A percentile compares a stretch with the other conserved stretches of the same genome.
Evolutionary conservation across 257 asterid species (phyloP).

Genomic region (Solanum paucissectum): DNA sequence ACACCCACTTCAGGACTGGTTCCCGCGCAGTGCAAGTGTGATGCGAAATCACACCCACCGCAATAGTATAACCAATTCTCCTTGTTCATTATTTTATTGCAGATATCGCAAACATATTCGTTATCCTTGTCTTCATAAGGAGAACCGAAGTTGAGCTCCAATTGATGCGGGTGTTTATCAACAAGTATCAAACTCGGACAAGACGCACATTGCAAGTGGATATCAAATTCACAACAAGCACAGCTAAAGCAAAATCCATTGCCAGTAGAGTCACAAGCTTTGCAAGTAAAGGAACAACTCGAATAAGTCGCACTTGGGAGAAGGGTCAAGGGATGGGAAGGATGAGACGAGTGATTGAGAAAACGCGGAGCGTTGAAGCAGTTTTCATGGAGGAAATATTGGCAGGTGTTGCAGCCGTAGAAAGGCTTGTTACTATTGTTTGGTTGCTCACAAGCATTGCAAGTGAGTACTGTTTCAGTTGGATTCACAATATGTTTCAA

Average conservation of each 20-base stretch:
- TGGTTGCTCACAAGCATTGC: conserved; percentile 12
- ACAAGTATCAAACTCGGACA: background rate
- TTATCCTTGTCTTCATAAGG: background rate
- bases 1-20: background rate
- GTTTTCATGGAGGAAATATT: conserved; percentile 18
- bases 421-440: background rate
- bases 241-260: conserved; percentile 16
- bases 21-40: conserved; percentile 3
- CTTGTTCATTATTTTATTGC: background rate
- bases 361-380: conserved; percentile 25
- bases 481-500: background rate
- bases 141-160: conserved; percentile 1
- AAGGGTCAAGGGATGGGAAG: conserved; percentile 20
- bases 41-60: conserved; percentile 12
- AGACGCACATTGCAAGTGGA: conserved; percentile 16
- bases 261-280: conserved; percentile 15
- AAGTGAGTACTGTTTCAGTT: conserved; percentile 1
- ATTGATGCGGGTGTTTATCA: conserved; percentile 6
- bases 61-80: conserved; percentile 16
- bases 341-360: conserved; percentile 20
- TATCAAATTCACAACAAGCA: conserved; percentile 21
- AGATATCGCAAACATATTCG: conserved; percentile 3
- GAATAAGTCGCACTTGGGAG: conserved; percentile 17
- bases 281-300: conserved; percentile 3
- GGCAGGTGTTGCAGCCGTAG: conserved; percentile 21